Evolutionary conservation across 176 grass and related monocot genomes (phyloP), one percentile per base, ranked within the genome.

Genomic region (Chloris gayana): DNA sequence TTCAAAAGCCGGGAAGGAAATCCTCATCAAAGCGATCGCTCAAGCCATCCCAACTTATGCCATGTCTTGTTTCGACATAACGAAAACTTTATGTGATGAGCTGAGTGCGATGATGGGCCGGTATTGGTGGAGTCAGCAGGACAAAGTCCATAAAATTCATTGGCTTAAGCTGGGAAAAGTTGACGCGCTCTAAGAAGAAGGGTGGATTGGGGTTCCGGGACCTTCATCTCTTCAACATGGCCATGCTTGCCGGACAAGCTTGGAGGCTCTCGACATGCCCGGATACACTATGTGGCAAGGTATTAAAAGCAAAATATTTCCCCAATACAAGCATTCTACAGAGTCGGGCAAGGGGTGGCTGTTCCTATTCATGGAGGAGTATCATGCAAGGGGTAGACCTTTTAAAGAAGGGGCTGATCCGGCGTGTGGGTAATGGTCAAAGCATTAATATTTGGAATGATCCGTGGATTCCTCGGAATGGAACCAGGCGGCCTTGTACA

Each of bases 281-380:
- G 2, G 56, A 59, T 2, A 2, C n/a, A 0, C 8, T 59, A 0
- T 59, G 56, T 59, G n/a, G 1, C 0, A 0, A 2, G 7, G n/a
- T 26, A 2, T 7, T 59, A 0, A 4, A 22, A 3, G 6, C 56
- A 0, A 25, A 26, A 11, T 59, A 59, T 26, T 59, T 9, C 2
- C 56, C 22, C 0, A 5, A 59, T 59, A n/a, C n/a, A 8, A 59
- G 9, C 4, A 1, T 24, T 8, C 22, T 58, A 35, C 0, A 18
- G 0, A 2, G 54, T 0, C 22, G 12, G 9, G 0, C 22, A 0
- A 2, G 22, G 22, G 22, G 9, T 1, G 56, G n/a, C 2, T 11
- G 25, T 3, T 59, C 56, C n/a, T 59, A 59, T 22, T 3, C n/a
- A 26, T 59, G 56, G 56, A 25, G 56, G 8, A 59, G 56, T 3